These are phyloP conservation scores for Herpetomonas samuelpessoai DNA, from an alignment of 208 protist genomes.

Conservation along the genomic window DNA sequence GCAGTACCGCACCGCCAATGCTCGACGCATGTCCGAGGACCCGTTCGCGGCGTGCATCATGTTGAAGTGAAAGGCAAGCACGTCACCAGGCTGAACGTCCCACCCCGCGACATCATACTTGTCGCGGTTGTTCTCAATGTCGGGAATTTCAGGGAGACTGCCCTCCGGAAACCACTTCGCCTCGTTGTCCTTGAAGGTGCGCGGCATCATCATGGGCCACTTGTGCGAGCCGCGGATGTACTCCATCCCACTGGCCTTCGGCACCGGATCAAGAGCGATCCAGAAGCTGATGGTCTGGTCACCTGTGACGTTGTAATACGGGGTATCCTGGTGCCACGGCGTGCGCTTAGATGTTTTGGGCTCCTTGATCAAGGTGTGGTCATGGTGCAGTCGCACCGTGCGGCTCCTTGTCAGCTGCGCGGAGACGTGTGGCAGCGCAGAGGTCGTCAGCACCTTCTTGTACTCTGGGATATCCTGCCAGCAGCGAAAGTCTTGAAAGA, in stretches of 20 bases:
- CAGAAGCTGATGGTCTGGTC: conserved; percentile 45
- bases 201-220: conserved; percentile 36
- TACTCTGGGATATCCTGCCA: conserved; percentile 40
- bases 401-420: conserved; percentile 27
- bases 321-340: conserved; percentile 45
- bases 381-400: conserved; percentile 35
- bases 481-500: conserved; percentile 51
- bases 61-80: conserved; percentile 34
- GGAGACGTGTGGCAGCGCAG: conserved; percentile 20
- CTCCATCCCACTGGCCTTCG: conserved; percentile 37
- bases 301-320: conserved; percentile 51
- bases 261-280: conserved; percentile 35
- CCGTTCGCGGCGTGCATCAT: conserved; percentile 36
- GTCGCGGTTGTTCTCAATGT: conserved; percentile 25
- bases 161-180: conserved; percentile 43
- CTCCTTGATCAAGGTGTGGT: conserved; percentile 43
- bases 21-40: conserved; percentile 26
- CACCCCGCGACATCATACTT: conserved; percentile 23
- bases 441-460: conserved; percentile 31
- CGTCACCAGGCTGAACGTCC: conserved; percentile 27
- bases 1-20: conserved; percentile 30
- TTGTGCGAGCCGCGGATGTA: conserved; percentile 36
- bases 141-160: conserved; percentile 32
- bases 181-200: conserved; percentile 42
- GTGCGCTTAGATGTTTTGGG: conserved; percentile 33